These are phyloP conservation scores for Austropuccinia psidii DNA, from an alignment of 1,284 basidiomycete genomes.

Conservation along the genomic window DNA sequence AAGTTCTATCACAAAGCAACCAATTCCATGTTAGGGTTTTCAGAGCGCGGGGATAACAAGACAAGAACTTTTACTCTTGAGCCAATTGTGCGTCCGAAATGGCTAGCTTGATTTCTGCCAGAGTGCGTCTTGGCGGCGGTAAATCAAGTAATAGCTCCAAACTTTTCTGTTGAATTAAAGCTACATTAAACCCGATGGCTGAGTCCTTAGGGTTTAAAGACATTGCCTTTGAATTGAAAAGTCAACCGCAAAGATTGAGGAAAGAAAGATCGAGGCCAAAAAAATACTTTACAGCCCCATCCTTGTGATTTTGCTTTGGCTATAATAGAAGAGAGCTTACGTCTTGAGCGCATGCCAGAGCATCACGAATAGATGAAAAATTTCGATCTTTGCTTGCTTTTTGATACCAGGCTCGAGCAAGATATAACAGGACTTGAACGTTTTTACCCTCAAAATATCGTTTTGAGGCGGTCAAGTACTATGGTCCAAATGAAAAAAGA, in stretches of 20 bases:
- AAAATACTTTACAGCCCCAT: not conserved
- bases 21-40: constrained; percentile 12
- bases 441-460: constrained; percentile 65
- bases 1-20: constrained; percentile 55
- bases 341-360: constrained; percentile 68
- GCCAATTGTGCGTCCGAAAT: constrained; percentile 77
- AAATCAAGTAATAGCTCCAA: constrained; percentile 75
- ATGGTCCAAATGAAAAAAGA: not conserved
- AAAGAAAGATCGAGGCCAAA: not conserved
- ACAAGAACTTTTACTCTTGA: constrained; percentile 59
- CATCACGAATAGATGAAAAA: constrained; percentile 66
- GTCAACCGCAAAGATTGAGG: not conserved
- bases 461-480: constrained; percentile 81
- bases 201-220: constrained; percentile 76
- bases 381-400: constrained; percentile 81
- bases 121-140: constrained; percentile 63
- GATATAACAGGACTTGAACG: constrained; percentile 65
- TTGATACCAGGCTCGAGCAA: constrained; percentile 81
- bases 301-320: no score
- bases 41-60: not conserved
- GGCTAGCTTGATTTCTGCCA: constrained; percentile 67
- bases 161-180: constrained; percentile 90
- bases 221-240: constrained; percentile 57
- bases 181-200: constrained; percentile 82
- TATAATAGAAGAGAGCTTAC: constrained; percentile 49